Evolutionary conservation across 179 eudicot genomes (phyloP).

Genomic region (Silene coronaria): DNA sequence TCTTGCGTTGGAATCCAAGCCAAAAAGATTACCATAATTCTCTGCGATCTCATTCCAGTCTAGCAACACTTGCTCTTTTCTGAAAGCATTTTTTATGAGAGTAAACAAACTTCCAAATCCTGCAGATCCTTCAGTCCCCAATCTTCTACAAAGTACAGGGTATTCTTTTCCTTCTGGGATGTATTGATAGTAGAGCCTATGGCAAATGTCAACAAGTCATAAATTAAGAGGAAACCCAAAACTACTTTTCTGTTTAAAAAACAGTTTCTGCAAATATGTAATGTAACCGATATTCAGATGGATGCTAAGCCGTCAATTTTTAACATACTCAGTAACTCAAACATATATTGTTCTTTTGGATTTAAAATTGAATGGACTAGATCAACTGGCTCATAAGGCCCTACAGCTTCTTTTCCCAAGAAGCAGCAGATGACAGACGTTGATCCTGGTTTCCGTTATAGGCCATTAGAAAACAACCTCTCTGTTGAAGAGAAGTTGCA

Average conservation of each 20-base stretch:
- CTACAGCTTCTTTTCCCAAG: neutral
- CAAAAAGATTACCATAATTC: conserved; percentile 49
- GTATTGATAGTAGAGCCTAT: conserved; percentile 83
- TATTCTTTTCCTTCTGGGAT: conserved; percentile 91
- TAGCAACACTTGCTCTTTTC: conserved; percentile 58
- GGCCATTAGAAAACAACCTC: too few species aligned
- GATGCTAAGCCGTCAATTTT: too few species aligned
- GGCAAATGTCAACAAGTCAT: conserved; percentile 11
- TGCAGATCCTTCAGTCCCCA: conserved; percentile 32
- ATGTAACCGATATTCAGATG: too few species aligned
- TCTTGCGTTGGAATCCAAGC: neutral
- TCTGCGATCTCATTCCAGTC: conserved; percentile 92
- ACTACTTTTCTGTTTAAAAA: too few species aligned
- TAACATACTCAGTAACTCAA: too few species aligned
- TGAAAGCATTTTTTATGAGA: conserved; percentile 33
- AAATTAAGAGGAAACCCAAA: neutral
- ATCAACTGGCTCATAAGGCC: neutral
- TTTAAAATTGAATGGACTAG: neutral
- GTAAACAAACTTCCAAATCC: conserved; percentile 41
- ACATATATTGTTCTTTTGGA: neutral
- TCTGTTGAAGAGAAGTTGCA: too few species aligned
- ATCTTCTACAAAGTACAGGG: conserved; percentile 73
- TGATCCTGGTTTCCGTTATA: too few species aligned
- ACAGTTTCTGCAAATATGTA: too few species aligned
- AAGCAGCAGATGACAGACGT: neutral